Base-by-base conservation (phyloP, 805 yeast species). In the Nakazawaea holstii region DNA sequence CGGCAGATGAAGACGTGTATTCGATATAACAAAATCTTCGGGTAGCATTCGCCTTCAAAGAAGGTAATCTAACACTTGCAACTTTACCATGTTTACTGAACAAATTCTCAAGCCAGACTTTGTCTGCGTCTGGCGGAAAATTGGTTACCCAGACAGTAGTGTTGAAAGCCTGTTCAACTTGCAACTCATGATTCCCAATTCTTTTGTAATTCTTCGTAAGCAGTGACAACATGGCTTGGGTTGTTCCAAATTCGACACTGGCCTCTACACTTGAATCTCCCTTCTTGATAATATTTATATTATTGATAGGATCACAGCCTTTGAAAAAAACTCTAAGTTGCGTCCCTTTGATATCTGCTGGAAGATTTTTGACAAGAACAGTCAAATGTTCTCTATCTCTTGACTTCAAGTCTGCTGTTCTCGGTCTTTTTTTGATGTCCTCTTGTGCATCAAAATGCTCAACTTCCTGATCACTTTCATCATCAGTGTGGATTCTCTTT, bases 21-120 rank as follows among this genome's bases (percentile, higher is more conserved):
- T 86, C 94, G 13, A 85, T 70, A 57, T 87, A 88, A 52, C 92
- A 86, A 58, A 88, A 88, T 29, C 95, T 61, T 48, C 94, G 70
- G 29, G 73, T 72, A 4, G 77, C 59, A 54, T 77, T 77, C 41
- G 65, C 71, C 39, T 70, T 71, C 49, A 82, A 72, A 0, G 87
- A 75, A 0, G 96, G 96, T 31, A 86, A 67, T 43, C 95, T 65
- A 0, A 83, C 64, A 43, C 77, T 73, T 1, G 77, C 51, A 3
- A 80, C 58, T 2, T 63, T 51, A 0, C 82, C 80, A 36, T 55
- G 57, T 2, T 60, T 39, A 0, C 58, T 48, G 56, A 87, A 81
- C 9, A 76, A 17, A 0, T 56, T 51, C 13, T 56, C 54, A 0
- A 88, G 43, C 4, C 70, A 65, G 0, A 59, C 61, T 24, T 67